Conservation (phyloP, 805 yeast genomes). For the Candida broadrunensis region DNA sequence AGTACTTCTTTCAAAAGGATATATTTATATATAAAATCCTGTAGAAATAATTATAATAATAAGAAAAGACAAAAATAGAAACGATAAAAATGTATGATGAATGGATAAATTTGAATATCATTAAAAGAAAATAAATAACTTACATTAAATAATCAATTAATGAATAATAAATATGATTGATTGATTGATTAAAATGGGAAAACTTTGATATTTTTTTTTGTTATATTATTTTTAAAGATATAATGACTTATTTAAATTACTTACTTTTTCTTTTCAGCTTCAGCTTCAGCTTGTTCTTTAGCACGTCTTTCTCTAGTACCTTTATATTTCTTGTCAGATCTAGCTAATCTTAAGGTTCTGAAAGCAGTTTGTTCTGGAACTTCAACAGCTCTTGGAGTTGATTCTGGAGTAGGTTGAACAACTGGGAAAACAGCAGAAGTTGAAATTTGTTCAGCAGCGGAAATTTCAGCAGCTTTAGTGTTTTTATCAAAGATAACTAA, state of each 20-base stretch:
- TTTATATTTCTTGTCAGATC: constrained; percentile 87
- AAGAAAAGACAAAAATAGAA: too few relatives aligned
- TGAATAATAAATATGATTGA: too few relatives aligned
- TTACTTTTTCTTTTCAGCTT: constrained; percentile 98
- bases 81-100: too few relatives aligned
- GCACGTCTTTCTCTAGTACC: constrained; percentile 99
- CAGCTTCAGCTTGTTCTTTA: constrained; percentile 96
- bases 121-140: too few relatives aligned
- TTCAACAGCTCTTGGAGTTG: constrained; percentile 87
- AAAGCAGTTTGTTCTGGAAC: constrained; percentile 69
- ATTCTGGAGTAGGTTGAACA: constrained; percentile 69
- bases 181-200: too few relatives aligned
- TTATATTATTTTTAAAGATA: too few relatives aligned
- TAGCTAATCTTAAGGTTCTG: constrained; percentile 94
- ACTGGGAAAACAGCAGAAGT: constrained; percentile 88
- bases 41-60: too few relatives aligned
- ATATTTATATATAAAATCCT: too few relatives aligned
- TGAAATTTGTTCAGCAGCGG: constrained; percentile 68
- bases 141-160: too few relatives aligned
- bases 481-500: constrained; percentile 94
- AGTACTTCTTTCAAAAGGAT: too few relatives aligned
- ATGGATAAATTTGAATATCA: too few relatives aligned
- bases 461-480: constrained; percentile 65
- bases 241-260: constrained; percentile 8
- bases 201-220: too few relatives aligned